These are phyloP conservation scores for Lichtheimia hyalospora DNA, from an alignment of 371 early-diverging fungal genomes.

Conservation along the genomic window DNA sequence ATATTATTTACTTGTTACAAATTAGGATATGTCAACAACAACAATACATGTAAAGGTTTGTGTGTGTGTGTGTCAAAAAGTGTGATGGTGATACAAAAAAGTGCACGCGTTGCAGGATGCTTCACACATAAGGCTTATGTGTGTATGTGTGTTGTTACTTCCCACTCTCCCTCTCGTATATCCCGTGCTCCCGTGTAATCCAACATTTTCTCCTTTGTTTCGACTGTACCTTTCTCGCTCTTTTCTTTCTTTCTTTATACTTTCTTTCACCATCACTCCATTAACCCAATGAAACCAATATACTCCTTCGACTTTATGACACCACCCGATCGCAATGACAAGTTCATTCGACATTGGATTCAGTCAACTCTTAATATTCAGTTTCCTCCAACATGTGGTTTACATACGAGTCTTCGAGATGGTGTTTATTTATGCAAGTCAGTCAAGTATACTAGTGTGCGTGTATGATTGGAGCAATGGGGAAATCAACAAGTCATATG, in stretches of 20 bases:
- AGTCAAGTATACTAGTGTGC: conserved; percentile 23
- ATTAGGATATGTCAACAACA: too few relatives aligned
- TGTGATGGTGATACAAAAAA: too few relatives aligned
- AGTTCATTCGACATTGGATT: conserved; percentile 5
- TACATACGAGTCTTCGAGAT: conserved; percentile 71
- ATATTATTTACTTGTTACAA: too few relatives aligned
- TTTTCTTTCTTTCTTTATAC: not conserved
- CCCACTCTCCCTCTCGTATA: conserved; percentile 1
- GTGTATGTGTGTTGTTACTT: too few relatives aligned
- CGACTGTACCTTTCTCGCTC: not conserved
- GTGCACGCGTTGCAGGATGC: not conserved
- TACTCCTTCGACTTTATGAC: conserved; percentile 6
- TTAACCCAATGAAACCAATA: conserved; percentile 5
- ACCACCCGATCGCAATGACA: not conserved
- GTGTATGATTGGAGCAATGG: not conserved
- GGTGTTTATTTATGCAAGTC: conserved; percentile 83
- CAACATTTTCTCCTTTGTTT: not conserved
- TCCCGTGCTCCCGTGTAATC: not conserved
- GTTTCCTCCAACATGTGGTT: conserved; percentile 24
- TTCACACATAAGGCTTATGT: not conserved
- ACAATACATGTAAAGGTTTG: not conserved
- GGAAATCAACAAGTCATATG: not conserved
- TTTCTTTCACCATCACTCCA: not conserved
- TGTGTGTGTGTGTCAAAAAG: not conserved
- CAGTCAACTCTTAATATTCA: conserved; percentile 8